Percentiles rank a stretch among this genome's conserved stretches.
phyloP scores from a whole-genome alignment of 805 yeast species.

The Yamadazyma akitaensis region DNA sequence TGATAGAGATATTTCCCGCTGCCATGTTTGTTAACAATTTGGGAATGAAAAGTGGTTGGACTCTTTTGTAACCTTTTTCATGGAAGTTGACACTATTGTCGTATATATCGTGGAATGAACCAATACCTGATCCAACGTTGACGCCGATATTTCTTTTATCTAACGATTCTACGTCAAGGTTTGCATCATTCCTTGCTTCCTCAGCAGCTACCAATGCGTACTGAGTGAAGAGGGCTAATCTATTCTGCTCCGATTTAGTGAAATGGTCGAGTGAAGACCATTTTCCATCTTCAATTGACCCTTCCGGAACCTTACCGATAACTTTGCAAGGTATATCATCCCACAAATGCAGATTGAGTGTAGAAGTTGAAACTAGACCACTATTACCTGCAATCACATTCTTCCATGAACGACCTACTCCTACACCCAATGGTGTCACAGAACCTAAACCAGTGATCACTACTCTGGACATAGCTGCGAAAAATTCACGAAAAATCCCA shows the following conservation, averaged over 20 bases:
- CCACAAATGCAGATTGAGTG: slow-evolving; percentile 41
- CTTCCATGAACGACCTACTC: slow-evolving; percentile 52
- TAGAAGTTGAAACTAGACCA: slow-evolving; percentile 56
- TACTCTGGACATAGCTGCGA: slow-evolving; percentile 47
- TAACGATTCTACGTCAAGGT: slow-evolving; percentile 36
- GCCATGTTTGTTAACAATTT: slow-evolving; percentile 87
- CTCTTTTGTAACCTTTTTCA: slow-evolving; percentile 52
- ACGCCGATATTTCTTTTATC: slow-evolving; percentile 55
- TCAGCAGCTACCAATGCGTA: slow-evolving; percentile 73
- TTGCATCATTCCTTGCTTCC: slow-evolving; percentile 74
- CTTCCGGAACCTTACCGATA: slow-evolving; percentile 70
- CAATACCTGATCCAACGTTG: slow-evolving; percentile 91
- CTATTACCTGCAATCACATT: slow-evolving; percentile 49
- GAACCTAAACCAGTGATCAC: slow-evolving; percentile 92
- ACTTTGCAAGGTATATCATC: slow-evolving; percentile 63
- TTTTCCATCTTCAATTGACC: slow-evolving; percentile 38
- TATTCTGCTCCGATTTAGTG: slow-evolving; percentile 47
- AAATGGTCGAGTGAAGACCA: slow-evolving; percentile 56
- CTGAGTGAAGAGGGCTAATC: slow-evolving; percentile 72
- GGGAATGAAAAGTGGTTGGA: slow-evolving; percentile 87
- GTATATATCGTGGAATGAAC: slow-evolving; percentile 72
- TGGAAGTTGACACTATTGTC: slow-evolving; percentile 56
- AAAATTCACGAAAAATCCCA: neutral
- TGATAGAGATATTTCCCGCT: slow-evolving; percentile 83
- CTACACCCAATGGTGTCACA: slow-evolving; percentile 82